phyloP scores from a whole-genome alignment of 148 eudicot genomes.

The Polygonum maritimum region DNA sequence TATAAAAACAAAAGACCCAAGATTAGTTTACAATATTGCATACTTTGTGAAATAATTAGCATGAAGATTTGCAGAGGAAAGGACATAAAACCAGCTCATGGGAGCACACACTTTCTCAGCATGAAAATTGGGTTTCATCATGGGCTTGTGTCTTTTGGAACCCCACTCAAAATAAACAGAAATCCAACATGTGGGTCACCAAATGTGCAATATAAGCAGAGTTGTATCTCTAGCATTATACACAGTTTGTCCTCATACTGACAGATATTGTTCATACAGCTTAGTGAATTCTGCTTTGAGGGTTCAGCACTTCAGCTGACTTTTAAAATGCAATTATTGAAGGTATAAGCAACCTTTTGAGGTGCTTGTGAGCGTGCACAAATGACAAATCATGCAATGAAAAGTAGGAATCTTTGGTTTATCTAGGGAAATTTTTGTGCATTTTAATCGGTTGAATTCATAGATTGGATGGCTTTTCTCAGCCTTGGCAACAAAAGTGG shows the following conservation, averaged over 20 bases:
- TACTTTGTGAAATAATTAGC: background rate
- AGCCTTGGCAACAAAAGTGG: background rate
- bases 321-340: constrained; percentile 25
- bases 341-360: constrained; percentile 12
- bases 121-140: constrained; percentile 21
- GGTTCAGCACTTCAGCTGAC: constrained; percentile 21
- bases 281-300: constrained; percentile 1
- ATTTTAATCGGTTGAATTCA: background rate
- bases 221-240: constrained; percentile 20
- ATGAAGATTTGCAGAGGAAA: constrained; percentile 23
- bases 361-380: background rate
- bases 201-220: constrained; percentile 16
- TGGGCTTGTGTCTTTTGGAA: constrained; percentile 17
- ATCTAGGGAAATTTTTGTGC: background rate
- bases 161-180: constrained; percentile 27
- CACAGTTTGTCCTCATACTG: constrained; percentile 22
- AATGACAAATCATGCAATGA: background rate
- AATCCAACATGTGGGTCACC: constrained; percentile 26
- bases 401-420: constrained; percentile 1
- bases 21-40: background rate
- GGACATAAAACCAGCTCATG: constrained; percentile 26
- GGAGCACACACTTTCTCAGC: constrained; percentile 32
- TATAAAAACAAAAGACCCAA: background rate
- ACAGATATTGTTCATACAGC: constrained; percentile 5
- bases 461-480: background rate